A percentile compares a stretch with the other conserved stretches of the same genome.
Evolutionary conservation across 2,329 filamentous ascomycete genomes (phyloP).

Genomic region (Cercospora brassicicola): DNA sequence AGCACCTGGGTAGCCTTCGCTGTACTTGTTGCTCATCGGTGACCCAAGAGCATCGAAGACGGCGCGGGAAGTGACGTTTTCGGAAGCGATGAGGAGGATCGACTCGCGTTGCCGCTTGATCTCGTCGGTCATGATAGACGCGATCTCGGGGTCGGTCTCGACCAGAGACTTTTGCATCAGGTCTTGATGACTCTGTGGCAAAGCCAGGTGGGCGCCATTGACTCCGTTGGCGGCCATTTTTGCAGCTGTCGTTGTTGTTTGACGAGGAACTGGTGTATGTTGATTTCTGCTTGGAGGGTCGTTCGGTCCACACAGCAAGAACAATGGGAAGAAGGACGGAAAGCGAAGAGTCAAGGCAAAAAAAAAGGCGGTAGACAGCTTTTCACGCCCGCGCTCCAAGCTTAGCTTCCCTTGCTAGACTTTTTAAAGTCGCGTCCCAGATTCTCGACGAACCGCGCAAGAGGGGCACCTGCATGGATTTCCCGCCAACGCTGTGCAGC

Average conservation of each 20-base stretch:
- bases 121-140: slow-evolving; percentile 94
- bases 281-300: neutral
- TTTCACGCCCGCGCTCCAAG: neutral
- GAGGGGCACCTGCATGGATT: neutral
- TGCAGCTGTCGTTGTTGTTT: slow-evolving; percentile 7
- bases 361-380: neutral
- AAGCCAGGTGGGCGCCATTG: slow-evolving; percentile 50
- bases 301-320: neutral
- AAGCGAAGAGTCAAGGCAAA: neutral
- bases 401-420: neutral
- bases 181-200: slow-evolving; percentile 66
- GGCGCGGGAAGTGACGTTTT: slow-evolving; percentile 98
- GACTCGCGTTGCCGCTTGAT: slow-evolving; percentile 97
- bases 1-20: slow-evolving; percentile 95
- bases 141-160: slow-evolving; percentile 90
- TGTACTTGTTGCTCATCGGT: slow-evolving; percentile 96
- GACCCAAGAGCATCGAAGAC: slow-evolving; percentile 96
- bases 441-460: neutral
- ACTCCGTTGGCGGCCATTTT: slow-evolving; percentile 33
- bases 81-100: slow-evolving; percentile 96
- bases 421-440: neutral
- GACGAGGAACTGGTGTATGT: neutral
- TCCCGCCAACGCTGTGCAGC: neutral
- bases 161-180: slow-evolving; percentile 94
- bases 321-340: neutral